phyloP scores from a whole-genome alignment of 2,329 filamentous ascomycete species.

The Neonectria faginata region DNA sequence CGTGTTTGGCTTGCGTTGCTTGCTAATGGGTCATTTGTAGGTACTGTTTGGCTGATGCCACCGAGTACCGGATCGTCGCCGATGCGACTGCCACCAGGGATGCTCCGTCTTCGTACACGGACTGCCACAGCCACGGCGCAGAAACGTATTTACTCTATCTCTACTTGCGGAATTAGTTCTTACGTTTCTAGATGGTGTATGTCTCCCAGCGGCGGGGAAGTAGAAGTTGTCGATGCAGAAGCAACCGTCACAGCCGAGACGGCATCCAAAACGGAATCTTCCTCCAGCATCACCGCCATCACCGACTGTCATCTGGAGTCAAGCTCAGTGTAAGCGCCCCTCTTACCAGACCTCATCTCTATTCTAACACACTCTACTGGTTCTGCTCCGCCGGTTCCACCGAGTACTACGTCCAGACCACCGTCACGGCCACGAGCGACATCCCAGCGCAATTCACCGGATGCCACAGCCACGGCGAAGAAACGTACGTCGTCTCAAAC shows the following conservation, averaged over 20 bases:
- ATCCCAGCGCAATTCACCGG: constrained; percentile 70
- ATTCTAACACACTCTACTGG: constrained; percentile 41
- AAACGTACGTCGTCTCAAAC: constrained; percentile 58
- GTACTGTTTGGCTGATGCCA: constrained; percentile 38
- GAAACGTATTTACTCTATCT: constrained; percentile 22
- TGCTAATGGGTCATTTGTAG: constrained; percentile 18
- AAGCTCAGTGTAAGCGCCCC: constrained; percentile 50
- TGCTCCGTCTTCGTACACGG: constrained; percentile 40
- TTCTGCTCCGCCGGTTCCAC: constrained; percentile 57
- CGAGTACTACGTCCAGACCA: constrained; percentile 58
- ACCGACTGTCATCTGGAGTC: constrained; percentile 56
- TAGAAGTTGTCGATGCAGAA: constrained; percentile 36
- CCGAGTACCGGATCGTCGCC: constrained; percentile 39
- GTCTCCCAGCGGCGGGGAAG: constrained; percentile 42
- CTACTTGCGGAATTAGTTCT: background rate
- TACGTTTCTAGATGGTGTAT: constrained; percentile 37
- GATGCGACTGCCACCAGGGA: constrained; percentile 37
- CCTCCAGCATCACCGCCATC: constrained; percentile 50
- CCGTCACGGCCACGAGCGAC: constrained; percentile 65
- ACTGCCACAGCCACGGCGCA: constrained; percentile 40
- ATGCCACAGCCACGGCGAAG: constrained; percentile 70
- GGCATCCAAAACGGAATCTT: constrained; percentile 15
- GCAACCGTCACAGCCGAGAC: constrained; percentile 24
- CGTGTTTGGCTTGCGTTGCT: too few species aligned
- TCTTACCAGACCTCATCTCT: fast-evolving